Conservation (phyloP, 306 rosid species). For the Datisca glomerata region DNA sequence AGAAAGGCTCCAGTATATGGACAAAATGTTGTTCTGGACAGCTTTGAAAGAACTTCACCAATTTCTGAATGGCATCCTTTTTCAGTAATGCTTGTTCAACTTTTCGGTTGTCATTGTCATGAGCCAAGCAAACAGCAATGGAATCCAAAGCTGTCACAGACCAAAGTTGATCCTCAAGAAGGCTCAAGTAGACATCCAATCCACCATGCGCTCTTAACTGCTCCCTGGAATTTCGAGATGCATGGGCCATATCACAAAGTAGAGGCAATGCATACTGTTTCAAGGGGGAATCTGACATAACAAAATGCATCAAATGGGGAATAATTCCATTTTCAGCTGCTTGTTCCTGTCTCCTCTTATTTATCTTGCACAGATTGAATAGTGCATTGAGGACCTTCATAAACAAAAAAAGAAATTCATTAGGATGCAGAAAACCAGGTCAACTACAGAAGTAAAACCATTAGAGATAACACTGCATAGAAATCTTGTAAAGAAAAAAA, state of each 20-base stretch:
- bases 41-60: slow-evolving; percentile 90
- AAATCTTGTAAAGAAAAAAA: no score
- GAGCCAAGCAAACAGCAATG: slow-evolving; percentile 94
- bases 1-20: slow-evolving; percentile 92
- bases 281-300: slow-evolving; percentile 83
- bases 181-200: slow-evolving; percentile 91
- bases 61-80: slow-evolving; percentile 92
- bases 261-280: slow-evolving; percentile 84
- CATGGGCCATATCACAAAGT: slow-evolving; percentile 99
- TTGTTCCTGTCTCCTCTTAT: slow-evolving; percentile 97
- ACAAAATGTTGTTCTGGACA: slow-evolving; percentile 96
- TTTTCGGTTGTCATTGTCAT: slow-evolving; percentile 85
- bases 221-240: slow-evolving; percentile 97
- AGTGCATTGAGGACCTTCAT: slow-evolving; percentile 82
- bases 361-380: slow-evolving; percentile 94
- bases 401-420: slow-evolving; percentile 9
- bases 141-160: slow-evolving; percentile 96
- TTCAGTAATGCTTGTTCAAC: slow-evolving; percentile 89
- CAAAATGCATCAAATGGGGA: slow-evolving; percentile 91
- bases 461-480: no score
- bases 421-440: slow-evolving; percentile 1
- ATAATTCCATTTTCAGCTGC: slow-evolving; percentile 99
- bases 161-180: slow-evolving; percentile 90
- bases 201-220: slow-evolving; percentile 99
- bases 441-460: no score